A percentile compares a stretch with the other conserved stretches of the same genome.
phyloP scores from a whole-genome alignment of 1,284 basidiomycete genomes.

The Ceratobasidium theobromae region DNA sequence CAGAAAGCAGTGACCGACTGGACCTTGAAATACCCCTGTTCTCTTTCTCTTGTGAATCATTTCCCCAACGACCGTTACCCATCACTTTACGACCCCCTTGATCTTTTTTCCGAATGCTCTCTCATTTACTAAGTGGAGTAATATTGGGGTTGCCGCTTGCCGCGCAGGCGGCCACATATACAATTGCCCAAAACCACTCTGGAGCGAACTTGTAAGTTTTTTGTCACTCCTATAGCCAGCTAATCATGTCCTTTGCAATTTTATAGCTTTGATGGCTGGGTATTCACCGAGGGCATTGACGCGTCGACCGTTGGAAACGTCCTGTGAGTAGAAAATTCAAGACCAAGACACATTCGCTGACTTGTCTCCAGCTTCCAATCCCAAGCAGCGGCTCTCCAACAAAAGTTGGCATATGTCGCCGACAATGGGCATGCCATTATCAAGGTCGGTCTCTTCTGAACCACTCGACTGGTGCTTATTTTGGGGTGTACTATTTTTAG shows the following conservation, averaged over 20 bases:
- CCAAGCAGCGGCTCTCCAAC: conserved; percentile 20
- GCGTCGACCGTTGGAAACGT: conserved; percentile 35
- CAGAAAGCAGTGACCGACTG: too few species aligned
- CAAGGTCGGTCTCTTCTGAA: conserved; percentile 8
- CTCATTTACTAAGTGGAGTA: neutral
- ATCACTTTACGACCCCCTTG: too few species aligned
- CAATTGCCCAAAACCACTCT: conserved; percentile 19
- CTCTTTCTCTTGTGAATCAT: too few species aligned
- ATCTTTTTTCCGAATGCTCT: too few species aligned
- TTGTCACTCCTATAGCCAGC: neutral
- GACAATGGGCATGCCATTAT: conserved; percentile 31
- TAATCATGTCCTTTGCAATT: neutral
- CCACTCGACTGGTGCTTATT: neutral
- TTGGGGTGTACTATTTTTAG: neutral
- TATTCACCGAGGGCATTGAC: conserved; percentile 34
- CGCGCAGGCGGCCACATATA: conserved; percentile 19
- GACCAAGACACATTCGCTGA: neutral
- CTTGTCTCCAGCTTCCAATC: conserved; percentile 14
- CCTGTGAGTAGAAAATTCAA: conserved; percentile 6
- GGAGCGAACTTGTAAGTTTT: conserved; percentile 16
- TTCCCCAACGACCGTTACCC: too few species aligned
- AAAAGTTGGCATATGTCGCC: conserved; percentile 27
- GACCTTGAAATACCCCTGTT: too few species aligned
- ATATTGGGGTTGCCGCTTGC: conserved; percentile 15
- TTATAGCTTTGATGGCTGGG: conserved; percentile 34